A percentile compares a stretch with the other conserved stretches of the same genome.
These are phyloP conservation scores for Haplographium delicatum DNA, from an alignment of 495 filamentous ascomycete genomes.

Conservation along the genomic window DNA sequence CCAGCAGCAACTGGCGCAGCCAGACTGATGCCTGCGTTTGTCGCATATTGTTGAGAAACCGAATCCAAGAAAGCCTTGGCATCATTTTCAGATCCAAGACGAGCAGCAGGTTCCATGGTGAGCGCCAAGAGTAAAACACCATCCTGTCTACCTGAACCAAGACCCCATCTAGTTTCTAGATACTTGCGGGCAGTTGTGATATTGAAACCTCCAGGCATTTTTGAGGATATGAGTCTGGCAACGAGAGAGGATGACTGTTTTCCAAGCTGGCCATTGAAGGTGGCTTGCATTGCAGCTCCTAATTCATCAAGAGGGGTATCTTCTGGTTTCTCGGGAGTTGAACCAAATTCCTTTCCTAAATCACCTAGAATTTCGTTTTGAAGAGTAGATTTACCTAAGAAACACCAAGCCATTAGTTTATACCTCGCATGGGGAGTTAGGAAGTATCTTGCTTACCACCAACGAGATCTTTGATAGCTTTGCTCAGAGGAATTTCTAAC, in stretches of 20 bases:
- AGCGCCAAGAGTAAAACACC: slow-evolving; percentile 83
- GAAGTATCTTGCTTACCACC: slow-evolving; percentile 63
- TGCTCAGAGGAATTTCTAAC: slow-evolving; percentile 83
- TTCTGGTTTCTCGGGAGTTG: slow-evolving; percentile 97
- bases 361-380: slow-evolving; percentile 96
- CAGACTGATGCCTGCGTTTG: slow-evolving; percentile 76
- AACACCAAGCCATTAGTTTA: slow-evolving; percentile 5
- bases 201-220: slow-evolving; percentile 99
- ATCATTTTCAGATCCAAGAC: slow-evolving; percentile 82
- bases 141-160: slow-evolving; percentile 84
- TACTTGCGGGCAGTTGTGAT: slow-evolving; percentile 94
- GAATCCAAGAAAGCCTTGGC: slow-evolving; percentile 89
- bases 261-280: slow-evolving; percentile 95
- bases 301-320: slow-evolving; percentile 95
- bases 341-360: slow-evolving; percentile 96
- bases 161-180: slow-evolving; percentile 87
- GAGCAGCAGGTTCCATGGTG: slow-evolving; percentile 85
- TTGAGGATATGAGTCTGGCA: slow-evolving; percentile 91
- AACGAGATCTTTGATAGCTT: slow-evolving; percentile 98
- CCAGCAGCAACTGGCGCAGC: slow-evolving; percentile 66
- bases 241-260: slow-evolving; percentile 95
- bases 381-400: slow-evolving; percentile 86
- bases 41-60: slow-evolving; percentile 82
- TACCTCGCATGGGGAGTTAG: neutral
- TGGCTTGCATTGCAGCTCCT: slow-evolving; percentile 91